These are phyloP conservation scores for Rhodofomes roseus DNA, from an alignment of 1,284 basidiomycete genomes.

Conservation along the genomic window DNA sequence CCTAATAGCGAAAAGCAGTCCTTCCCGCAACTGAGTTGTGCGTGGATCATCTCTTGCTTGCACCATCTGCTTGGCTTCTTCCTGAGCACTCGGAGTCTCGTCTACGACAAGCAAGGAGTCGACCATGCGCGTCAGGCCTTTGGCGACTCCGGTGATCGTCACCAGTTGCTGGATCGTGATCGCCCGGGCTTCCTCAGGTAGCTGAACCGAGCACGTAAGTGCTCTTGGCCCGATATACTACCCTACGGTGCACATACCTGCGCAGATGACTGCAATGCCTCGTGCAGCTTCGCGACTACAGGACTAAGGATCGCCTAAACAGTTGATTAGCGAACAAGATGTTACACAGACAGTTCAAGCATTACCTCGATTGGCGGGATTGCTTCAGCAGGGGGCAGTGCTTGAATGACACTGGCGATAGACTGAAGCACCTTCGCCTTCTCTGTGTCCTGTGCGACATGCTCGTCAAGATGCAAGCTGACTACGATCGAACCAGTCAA, in stretches of 20 bases:
- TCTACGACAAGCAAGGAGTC: slow-evolving; percentile 68
- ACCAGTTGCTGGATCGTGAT: slow-evolving; percentile 68
- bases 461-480: neutral
- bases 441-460: slow-evolving; percentile 64
- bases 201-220: slow-evolving; percentile 35
- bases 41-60: slow-evolving; percentile 62
- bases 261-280: slow-evolving; percentile 51
- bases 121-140: slow-evolving; percentile 74
- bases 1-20: slow-evolving; percentile 56
- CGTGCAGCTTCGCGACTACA: slow-evolving; percentile 64
- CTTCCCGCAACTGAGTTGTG: slow-evolving; percentile 59
- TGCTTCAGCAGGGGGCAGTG: slow-evolving; percentile 71
- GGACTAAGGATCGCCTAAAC: slow-evolving; percentile 73
- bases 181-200: slow-evolving; percentile 62
- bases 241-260: slow-evolving; percentile 36
- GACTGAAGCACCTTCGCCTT: slow-evolving; percentile 87
- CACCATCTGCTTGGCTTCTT: slow-evolving; percentile 50
- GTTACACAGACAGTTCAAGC: neutral
- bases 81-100: slow-evolving; percentile 46
- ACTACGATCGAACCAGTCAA: slow-evolving; percentile 8
- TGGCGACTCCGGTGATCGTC: slow-evolving; percentile 77
- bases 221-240: slow-evolving; percentile 1
- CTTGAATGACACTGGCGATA: slow-evolving; percentile 88
- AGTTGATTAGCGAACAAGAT: neutral
- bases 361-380: slow-evolving; percentile 74